Evolutionary conservation across 495 filamentous ascomycete species (phyloP).

Genomic region (Xylaria telfairii): DNA sequence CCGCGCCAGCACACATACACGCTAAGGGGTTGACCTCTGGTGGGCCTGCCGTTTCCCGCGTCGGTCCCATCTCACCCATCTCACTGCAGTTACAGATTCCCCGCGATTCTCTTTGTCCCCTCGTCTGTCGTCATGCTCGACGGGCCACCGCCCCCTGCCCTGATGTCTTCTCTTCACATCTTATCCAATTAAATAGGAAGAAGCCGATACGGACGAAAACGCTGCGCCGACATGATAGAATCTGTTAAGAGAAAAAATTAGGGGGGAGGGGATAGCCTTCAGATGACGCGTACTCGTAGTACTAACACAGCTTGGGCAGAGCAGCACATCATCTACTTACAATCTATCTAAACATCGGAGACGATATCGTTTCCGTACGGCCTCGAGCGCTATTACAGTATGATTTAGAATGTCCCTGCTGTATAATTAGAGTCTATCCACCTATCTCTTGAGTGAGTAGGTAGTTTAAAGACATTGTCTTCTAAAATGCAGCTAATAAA

Average conservation of each 20-base stretch:
- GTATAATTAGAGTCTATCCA: too few species aligned
- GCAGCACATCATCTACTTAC: too few species aligned
- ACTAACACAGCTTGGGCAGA: too few species aligned
- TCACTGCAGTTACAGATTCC: not conserved
- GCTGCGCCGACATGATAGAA: too few species aligned
- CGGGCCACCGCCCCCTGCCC: not conserved
- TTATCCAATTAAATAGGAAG: not conserved
- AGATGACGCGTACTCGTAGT: not conserved
- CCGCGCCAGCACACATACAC: too few species aligned
- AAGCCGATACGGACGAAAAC: not conserved
- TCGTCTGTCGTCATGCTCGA: conserved; percentile 10
- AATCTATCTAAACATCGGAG: too few species aligned
- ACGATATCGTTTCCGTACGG: too few species aligned
- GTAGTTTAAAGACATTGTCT: too few species aligned
- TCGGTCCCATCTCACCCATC: not conserved
- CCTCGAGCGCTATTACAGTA: too few species aligned
- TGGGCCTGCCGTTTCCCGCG: conserved; percentile 2
- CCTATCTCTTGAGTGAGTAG: too few species aligned
- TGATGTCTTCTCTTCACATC: not conserved
- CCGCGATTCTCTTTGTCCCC: not conserved
- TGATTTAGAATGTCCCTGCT: too few species aligned
- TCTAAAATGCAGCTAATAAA: too few species aligned
- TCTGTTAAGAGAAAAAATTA: not conserved
- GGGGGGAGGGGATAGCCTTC: not conserved
- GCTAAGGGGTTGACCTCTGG: not conserved